Evolutionary conservation across 208 protist species (phyloP), one percentile per base, ranked within the genome.

Genomic region (Leishmania gerbilli): DNA sequence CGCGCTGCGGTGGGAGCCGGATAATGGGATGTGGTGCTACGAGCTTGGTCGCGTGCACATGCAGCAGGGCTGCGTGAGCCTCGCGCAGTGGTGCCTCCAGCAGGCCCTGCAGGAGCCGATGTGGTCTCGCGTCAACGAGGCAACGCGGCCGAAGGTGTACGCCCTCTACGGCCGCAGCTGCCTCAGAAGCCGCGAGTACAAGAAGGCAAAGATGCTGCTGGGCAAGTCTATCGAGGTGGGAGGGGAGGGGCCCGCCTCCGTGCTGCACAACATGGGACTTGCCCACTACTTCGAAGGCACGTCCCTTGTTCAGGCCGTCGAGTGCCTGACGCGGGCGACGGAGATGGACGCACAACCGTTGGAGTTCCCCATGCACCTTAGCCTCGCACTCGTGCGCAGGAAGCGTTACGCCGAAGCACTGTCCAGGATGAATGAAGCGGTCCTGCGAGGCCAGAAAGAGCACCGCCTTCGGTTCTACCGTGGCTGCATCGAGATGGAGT

Each of bases 1-100:
- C 8, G 95, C 94, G 24, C 82, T 91, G 42, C 86, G 95, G 74
- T 83, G 95, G 40, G 92, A 97, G 74, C 88, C 92, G 7, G 92
- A 95, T 77, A 98, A 97, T 81, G 95, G 93, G 13, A 85, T 87
- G 7, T 97, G 93, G 93, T 83, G 89, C 53, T 97, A 91, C 77
- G 91, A 98, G 80, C 79, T 96, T 17, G 93, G 94, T 2, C 78
- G 92, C 40, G 85, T 85, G 42, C 90, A 94, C 80, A 69, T 87
- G 4, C 68, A 76, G 51, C 85, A 89, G 49, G 89, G 90, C 8
- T 82, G 79, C 34, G 74, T 79, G 21, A 84, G 67, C 27, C 74
- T 91, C 6, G 91, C 92, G 2, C 90, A 92, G 77, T 76, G 90
- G 21, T 88, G 83, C 71, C 90, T 92, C 56, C 62, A 86, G 58